A percentile compares a stretch with the other conserved stretches of the same genome.
phyloP scores from a whole-genome alignment of 768 basidiomycete genomes.

The Tulasnella sp. region DNA sequence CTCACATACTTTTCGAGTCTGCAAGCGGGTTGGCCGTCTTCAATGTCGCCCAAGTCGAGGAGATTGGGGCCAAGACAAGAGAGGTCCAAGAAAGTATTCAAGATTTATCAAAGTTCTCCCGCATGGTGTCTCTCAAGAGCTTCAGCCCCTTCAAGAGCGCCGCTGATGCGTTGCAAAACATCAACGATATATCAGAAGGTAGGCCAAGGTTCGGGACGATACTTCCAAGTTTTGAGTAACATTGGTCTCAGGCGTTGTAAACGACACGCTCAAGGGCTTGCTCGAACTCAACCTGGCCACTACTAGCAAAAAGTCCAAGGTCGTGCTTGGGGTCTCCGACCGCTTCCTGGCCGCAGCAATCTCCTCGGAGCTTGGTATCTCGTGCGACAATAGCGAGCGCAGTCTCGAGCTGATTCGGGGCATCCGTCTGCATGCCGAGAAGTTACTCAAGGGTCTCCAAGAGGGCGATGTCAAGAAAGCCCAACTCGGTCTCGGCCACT shows the following conservation, averaged over 20 bases:
- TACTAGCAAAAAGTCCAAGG: constrained; percentile 58
- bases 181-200: constrained; percentile 96
- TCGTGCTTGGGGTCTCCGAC: constrained; percentile 79
- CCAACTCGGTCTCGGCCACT: constrained; percentile 95
- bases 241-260: constrained; percentile 62
- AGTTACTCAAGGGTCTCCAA: constrained; percentile 84
- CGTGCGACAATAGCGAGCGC: constrained; percentile 77
- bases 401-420: constrained; percentile 85
- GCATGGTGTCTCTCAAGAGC: constrained; percentile 86
- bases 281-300: constrained; percentile 85
- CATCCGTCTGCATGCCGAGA: constrained; percentile 84
- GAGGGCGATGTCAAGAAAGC: constrained; percentile 84
- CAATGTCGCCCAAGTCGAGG: constrained; percentile 78
- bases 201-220: constrained; percentile 32
- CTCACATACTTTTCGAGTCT: constrained; percentile 88
- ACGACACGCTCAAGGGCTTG: constrained; percentile 75
- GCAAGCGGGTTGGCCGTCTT: constrained; percentile 94
- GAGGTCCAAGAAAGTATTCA: constrained; percentile 80
- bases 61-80: constrained; percentile 74
- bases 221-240: neutral
- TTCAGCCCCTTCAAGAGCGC: constrained; percentile 94
- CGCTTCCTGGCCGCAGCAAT: constrained; percentile 69
- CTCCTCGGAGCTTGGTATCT: constrained; percentile 62
- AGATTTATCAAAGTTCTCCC: constrained; percentile 82
- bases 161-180: constrained; percentile 90